Evolutionary conservation across 768 basidiomycete genomes (phyloP).

Genomic region (Atractiella rhizophila): DNA sequence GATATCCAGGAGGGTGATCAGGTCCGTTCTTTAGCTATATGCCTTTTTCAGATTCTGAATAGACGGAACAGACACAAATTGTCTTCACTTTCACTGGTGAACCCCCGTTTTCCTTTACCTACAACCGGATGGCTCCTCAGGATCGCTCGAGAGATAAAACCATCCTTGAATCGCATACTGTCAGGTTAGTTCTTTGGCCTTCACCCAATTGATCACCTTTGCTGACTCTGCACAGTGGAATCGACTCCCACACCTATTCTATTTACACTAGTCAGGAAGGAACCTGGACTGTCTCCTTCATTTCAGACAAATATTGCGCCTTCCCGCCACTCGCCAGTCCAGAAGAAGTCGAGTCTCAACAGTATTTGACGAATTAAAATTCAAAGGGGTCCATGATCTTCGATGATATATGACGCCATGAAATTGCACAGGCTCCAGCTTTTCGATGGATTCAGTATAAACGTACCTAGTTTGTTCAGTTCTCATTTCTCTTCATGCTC

Average conservation of each 20-base stretch:
- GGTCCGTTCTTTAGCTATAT: no score
- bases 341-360: conserved; percentile 6
- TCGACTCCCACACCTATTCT: conserved; percentile 45
- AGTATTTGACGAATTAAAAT: no score
- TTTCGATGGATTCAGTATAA: no score
- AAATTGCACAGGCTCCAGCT: no score
- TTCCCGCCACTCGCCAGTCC: conserved; percentile 37
- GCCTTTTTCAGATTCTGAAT: no score
- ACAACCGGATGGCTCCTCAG: conserved; percentile 44
- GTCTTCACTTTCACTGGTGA: conserved; percentile 67
- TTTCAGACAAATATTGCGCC: conserved; percentile 67
- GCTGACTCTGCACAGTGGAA: conserved; percentile 8
- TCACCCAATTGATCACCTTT: neutral
- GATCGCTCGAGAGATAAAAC: conserved; percentile 34
- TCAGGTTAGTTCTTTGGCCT: conserved; percentile 33
- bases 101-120: conserved; percentile 89
- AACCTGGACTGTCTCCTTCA: conserved; percentile 67
- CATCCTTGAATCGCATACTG: conserved; percentile 75
- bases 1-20: conserved; percentile 68
- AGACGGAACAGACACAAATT: conserved; percentile 84
- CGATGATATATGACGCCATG: no score
- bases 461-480: no score
- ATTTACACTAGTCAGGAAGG: conserved; percentile 82
- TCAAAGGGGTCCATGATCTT: no score
- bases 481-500: no score